Base-by-base conservation (phyloP, 352 stramenopile species). In the Phytophthora pistaciae region DNA sequence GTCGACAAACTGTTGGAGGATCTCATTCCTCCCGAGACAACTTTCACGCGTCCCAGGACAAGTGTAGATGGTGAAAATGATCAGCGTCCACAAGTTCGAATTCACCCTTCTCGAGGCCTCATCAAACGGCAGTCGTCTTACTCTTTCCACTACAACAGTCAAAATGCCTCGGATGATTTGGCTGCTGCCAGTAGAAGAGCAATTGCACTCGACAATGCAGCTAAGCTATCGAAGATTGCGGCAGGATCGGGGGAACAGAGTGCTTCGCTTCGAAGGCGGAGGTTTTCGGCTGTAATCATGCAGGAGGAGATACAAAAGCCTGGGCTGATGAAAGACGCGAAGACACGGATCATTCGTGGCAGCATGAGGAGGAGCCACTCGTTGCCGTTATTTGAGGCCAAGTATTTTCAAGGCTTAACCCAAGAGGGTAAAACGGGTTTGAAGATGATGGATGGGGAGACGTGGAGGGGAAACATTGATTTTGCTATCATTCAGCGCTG, bases 401-500 rank as follows among this genome's bases (percentile, higher is more conserved):
- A 57, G 1, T 91, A 82, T 52, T 93, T 92, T 59, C 54, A 73
- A 1, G 27, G 10, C 2, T 52, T 70, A 13, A 25, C 21, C 11
- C 20, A 55, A 14, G 66, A 78, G 18, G 60, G 61, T 27, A 59
- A 44, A 36, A 48, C 7, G 8, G 62, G 20, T 8, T 50, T 70
- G 31, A 61, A 42, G 57, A 29, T 11, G 25, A 16, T 38, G 1
- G 42, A 67, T 16, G 55, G 59, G 54, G 21, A 68, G 18, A 25
- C 53, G 11, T 56, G 56, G 23, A 57, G 66, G 9, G 56, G 48
- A 2, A 72, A 50, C 4, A 84, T 93, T 25, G 79, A 88, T 36
- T 93, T 90, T 44, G 82, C 88, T 27, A 72, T 93, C 4, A 66
- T 93, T n/a, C 82, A 93, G 56, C 74, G 80, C 3, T 90, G 77